A percentile compares a stretch with the other conserved stretches of the same genome.
Conservation (phyloP, 2,329 filamentous ascomycete species). For the Neofusicoccum umdonicola region DNA sequence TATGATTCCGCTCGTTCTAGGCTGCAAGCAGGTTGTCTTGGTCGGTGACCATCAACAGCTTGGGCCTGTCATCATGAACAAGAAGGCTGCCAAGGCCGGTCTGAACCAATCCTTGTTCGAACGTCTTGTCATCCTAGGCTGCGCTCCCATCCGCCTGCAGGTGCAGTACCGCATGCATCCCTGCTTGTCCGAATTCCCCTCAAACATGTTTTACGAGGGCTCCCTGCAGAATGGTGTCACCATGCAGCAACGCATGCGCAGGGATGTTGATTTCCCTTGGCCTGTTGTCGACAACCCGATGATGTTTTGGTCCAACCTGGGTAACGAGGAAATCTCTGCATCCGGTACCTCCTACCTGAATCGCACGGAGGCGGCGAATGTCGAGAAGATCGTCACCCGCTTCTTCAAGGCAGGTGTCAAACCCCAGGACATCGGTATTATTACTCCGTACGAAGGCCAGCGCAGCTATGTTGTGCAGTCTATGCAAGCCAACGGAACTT, state of each 20-base stretch:
- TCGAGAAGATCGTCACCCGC: conserved; percentile 96
- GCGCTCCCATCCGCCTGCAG: conserved; percentile 87
- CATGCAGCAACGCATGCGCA: conserved; percentile 79
- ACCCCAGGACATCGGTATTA: conserved; percentile 90
- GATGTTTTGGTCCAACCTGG: conserved; percentile 99
- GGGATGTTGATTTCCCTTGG: conserved; percentile 98
- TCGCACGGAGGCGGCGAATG: conserved; percentile 92
- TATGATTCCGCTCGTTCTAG: conserved; percentile 95
- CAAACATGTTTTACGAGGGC: conserved; percentile 99
- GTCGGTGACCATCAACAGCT: conserved; percentile 98
- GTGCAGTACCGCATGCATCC: conserved; percentile 99
- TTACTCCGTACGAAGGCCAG: conserved; percentile 97
- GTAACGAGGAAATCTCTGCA: conserved; percentile 96
- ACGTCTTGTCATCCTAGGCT: conserved; percentile 86
- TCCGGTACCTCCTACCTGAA: conserved; percentile 98
- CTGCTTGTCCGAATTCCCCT: conserved; percentile 93
- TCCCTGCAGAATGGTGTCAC: conserved; percentile 96
- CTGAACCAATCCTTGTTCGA: conserved; percentile 98
- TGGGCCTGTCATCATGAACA: conserved; percentile 99
- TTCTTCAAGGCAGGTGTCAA: conserved; percentile 99
- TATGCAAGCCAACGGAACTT: conserved; percentile 97
- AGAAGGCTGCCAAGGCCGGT: conserved; percentile 96
- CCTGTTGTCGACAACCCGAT: conserved; percentile 90
- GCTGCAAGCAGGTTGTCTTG: conserved; percentile 98
- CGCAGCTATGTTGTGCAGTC: conserved; percentile 97